Conservation (phyloP, 1,139 yeast species). For the Suhomyces bokatorum region DNA sequence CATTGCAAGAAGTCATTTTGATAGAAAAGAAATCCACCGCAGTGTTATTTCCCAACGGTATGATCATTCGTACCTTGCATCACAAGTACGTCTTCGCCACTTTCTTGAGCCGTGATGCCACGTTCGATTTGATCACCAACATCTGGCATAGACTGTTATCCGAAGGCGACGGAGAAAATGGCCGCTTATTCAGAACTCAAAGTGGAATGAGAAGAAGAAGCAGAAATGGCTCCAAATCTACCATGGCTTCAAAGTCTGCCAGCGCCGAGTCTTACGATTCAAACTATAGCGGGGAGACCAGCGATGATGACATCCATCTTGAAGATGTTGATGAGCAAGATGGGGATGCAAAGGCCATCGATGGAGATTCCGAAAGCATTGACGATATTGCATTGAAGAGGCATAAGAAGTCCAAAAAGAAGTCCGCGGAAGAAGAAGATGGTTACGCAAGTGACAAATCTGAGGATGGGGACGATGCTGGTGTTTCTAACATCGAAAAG, state of each 20-base stretch:
- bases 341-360: conserved; percentile 2
- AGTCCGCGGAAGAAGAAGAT: conserved; percentile 8
- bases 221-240: conserved; percentile 16
- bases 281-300: conserved; percentile 3
- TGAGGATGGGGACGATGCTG: conserved; percentile 9
- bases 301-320: conserved; percentile 8
- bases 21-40: conserved; percentile 74
- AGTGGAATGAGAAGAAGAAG: conserved; percentile 8
- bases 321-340: conserved; percentile 11
- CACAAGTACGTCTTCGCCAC: conserved; percentile 74
- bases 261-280: conserved; percentile 11
- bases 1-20: conserved; percentile 67
- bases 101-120: conserved; percentile 64
- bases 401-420: conserved; percentile 5
- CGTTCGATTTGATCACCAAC: conserved; percentile 59
- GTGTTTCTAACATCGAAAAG: conserved; percentile 8
- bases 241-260: conserved; percentile 12
- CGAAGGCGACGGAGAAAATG: conserved; percentile 22
- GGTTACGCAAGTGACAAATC: conserved; percentile 7
- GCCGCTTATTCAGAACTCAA: conserved; percentile 4
- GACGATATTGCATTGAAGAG: conserved; percentile 8
- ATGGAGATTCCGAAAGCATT: conserved; percentile 8
- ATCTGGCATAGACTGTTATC: conserved; percentile 56
- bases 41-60: conserved; percentile 72
- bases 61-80: conserved; percentile 68